Evolutionary conservation across 768 basidiomycete species (phyloP).

Genomic region (Jaapia argillacea): DNA sequence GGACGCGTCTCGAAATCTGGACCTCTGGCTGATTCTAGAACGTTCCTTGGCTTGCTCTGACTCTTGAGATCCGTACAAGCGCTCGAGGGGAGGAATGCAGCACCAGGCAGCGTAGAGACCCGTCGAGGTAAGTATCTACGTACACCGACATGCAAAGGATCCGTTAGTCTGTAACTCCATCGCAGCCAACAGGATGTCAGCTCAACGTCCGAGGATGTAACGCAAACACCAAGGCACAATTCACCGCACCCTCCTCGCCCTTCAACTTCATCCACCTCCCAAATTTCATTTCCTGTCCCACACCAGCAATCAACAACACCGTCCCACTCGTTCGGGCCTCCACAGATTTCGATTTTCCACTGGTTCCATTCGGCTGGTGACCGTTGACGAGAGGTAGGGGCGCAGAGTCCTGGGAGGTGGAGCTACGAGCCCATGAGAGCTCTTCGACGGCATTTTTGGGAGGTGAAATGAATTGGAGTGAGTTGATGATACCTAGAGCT

Average conservation of each 20-base stretch:
- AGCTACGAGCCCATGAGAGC: conserved; percentile 27
- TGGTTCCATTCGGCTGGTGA: background rate
- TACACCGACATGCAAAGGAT: no score
- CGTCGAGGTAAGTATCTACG: no score
- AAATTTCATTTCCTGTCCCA: conserved; percentile 82
- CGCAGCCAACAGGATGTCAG: no score
- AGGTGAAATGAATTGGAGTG: conserved; percentile 67
- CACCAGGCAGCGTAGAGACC: no score
- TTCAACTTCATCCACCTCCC: conserved; percentile 84
- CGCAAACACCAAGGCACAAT: conserved; percentile 59
- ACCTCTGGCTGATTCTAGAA: no score
- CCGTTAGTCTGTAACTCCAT: no score
- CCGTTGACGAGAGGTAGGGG: background rate
- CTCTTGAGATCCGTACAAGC: no score
- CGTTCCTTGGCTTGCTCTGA: no score
- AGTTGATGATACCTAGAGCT: conserved; percentile 79
- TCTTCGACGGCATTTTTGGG: conserved; percentile 30
- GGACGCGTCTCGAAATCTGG: background rate
- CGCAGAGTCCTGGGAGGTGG: background rate
- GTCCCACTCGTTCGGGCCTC: conserved; percentile 1
- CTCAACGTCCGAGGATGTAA: conserved; percentile 33
- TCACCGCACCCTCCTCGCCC: conserved; percentile 60
- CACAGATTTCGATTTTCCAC: background rate
- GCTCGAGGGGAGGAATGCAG: no score
- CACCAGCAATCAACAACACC: conserved; percentile 65